Percentiles rank a stretch among this genome's conserved stretches.
Evolutionary conservation across 371 early-diverging fungal species (phyloP).

Genomic region (Nosema granulosis): DNA sequence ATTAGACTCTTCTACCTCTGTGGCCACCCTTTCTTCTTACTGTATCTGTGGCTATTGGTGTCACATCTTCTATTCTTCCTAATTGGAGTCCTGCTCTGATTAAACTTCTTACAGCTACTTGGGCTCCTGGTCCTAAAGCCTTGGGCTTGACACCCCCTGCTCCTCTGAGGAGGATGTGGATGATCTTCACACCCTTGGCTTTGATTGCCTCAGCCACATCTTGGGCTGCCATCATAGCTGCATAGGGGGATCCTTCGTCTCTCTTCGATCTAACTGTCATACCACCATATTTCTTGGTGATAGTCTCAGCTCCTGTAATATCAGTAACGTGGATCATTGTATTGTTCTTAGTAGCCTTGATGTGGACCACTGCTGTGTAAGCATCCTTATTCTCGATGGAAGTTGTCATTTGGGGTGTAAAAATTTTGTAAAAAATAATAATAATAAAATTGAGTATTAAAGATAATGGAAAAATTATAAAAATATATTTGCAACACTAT

Average conservation of each 20-base stretch:
- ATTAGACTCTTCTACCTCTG: slow-evolving; percentile 98
- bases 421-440: slow-evolving; percentile 9
- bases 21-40: slow-evolving; percentile 99
- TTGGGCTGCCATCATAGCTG: slow-evolving; percentile 99
- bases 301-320: slow-evolving; percentile 98
- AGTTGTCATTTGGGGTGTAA: slow-evolving; percentile 13
- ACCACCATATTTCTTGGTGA: slow-evolving; percentile 97
- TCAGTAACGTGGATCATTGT: slow-evolving; percentile 98
- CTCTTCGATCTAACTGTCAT: slow-evolving; percentile 99
- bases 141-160: slow-evolving; percentile 98
- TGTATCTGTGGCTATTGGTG: slow-evolving; percentile 95
- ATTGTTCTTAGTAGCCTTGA: slow-evolving; percentile 98
- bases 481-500: too few relatives aligned
- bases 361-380: slow-evolving; percentile 87
- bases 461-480: background rate
- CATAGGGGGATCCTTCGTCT: slow-evolving; percentile 99
- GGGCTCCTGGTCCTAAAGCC: slow-evolving; percentile 98
- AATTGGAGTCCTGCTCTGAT: slow-evolving; percentile 96
- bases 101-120: slow-evolving; percentile 95
- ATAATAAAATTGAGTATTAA: background rate
- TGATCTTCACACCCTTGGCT: slow-evolving; percentile 96
- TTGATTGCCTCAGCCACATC: slow-evolving; percentile 95
- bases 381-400: background rate
- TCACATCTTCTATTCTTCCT: slow-evolving; percentile 96
- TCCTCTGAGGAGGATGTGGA: slow-evolving; percentile 98